A percentile compares a stretch with the other conserved stretches of the same genome.
Conservation (phyloP, 768 basidiomycete genomes). For the Trametes gibbosa region DNA sequence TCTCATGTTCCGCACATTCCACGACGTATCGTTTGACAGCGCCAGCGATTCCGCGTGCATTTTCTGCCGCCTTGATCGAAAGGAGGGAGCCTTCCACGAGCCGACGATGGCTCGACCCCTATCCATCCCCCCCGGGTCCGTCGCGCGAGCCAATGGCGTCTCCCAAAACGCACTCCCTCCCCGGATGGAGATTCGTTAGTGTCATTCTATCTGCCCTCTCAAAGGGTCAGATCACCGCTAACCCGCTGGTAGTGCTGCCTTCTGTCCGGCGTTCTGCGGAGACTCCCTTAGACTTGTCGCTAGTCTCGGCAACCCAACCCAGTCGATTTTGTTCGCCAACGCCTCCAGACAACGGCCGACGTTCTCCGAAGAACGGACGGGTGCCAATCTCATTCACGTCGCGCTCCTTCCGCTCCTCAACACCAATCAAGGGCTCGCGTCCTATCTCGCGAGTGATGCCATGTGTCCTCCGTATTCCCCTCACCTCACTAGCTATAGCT, state of each 20-base stretch:
- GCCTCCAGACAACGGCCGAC: no score
- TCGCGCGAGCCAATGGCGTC: background rate
- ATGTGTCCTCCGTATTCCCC: no score
- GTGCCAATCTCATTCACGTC: no score
- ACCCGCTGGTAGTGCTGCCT: background rate
- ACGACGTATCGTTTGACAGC: background rate
- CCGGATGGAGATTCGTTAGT: background rate
- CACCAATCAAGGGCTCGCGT: no score
- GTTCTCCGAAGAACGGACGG: no score
- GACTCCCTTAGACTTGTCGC: background rate
- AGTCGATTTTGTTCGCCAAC: background rate
- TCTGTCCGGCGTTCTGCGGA: background rate
- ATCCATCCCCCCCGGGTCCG: background rate
- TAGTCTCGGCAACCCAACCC: background rate
- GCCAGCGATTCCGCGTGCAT: background rate
- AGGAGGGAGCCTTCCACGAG: background rate
- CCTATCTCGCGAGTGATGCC: no score
- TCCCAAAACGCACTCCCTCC: no score
- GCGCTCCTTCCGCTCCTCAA: no score
- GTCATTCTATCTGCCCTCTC: background rate
- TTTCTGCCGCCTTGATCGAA: background rate
- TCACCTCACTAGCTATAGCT: no score
- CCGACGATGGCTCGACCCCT: background rate
- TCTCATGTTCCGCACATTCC: background rate
- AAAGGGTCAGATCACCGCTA: background rate